Evolutionary conservation across 2,329 filamentous ascomycete genomes (phyloP).

Genomic region (Fusarium succisae): DNA sequence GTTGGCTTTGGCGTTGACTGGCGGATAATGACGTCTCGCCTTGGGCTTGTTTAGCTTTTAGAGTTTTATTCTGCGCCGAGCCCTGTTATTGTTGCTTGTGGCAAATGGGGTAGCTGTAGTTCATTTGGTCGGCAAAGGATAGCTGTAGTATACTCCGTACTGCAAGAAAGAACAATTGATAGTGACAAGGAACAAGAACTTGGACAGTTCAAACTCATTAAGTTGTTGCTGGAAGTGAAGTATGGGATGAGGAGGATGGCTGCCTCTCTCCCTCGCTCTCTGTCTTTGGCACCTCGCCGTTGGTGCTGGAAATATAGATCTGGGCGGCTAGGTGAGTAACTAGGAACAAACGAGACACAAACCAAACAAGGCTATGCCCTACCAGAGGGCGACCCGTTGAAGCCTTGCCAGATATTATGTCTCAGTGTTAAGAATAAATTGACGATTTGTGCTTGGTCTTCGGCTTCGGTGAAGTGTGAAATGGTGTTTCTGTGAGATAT

Average conservation of each 20-base stretch:
- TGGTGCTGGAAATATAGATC: slow-evolving; percentile 3
- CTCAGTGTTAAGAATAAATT: neutral
- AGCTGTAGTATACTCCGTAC: neutral
- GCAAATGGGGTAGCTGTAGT: slow-evolving; percentile 10
- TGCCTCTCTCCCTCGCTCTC: neutral
- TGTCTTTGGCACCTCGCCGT: neutral
- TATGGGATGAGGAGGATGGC: neutral
- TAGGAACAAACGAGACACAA: neutral
- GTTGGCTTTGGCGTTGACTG: slow-evolving; percentile 13
- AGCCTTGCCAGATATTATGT: neutral
- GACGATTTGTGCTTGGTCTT: neutral
- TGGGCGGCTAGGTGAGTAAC: neutral
- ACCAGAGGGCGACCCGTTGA: neutral
- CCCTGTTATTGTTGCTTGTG: slow-evolving; percentile 32
- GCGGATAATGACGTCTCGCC: slow-evolving; percentile 37
- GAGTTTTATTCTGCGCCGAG: slow-evolving; percentile 14
- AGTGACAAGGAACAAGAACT: slow-evolving; percentile 3
- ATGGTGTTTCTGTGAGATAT: neutral
- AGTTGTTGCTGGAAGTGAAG: neutral
- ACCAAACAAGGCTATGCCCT: neutral
- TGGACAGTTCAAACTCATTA: neutral
- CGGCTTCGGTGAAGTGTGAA: neutral
- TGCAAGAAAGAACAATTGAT: neutral
- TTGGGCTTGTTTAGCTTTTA: neutral
- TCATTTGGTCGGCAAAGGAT: no score